Conservation (phyloP, 768 basidiomycete species). For the Pisolithus orientalis region DNA sequence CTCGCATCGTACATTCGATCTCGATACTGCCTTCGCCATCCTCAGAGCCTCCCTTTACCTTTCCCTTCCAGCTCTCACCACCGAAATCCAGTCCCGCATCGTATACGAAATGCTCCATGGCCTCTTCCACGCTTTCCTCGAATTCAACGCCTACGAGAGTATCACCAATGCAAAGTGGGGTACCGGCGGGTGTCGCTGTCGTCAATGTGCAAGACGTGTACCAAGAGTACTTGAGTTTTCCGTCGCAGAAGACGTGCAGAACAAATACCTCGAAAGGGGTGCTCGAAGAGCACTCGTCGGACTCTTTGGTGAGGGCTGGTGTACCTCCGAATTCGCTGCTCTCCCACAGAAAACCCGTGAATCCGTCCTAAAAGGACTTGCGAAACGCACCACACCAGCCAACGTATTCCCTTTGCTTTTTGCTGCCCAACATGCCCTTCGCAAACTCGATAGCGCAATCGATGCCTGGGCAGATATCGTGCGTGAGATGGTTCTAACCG, state of each 20-base stretch:
- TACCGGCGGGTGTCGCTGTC: slow-evolving; percentile 76
- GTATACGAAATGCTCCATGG: slow-evolving; percentile 88
- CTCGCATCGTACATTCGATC: slow-evolving; percentile 88
- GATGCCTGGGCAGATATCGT: slow-evolving; percentile 40
- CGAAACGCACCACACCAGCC: slow-evolving; percentile 56
- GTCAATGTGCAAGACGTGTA: slow-evolving; percentile 74
- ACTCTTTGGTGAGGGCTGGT: slow-evolving; percentile 88
- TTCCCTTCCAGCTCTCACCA: slow-evolving; percentile 59
- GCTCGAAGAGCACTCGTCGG: slow-evolving; percentile 73
- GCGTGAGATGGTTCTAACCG: slow-evolving; percentile 59
- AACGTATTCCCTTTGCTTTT: slow-evolving; percentile 69
- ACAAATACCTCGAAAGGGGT: slow-evolving; percentile 61
- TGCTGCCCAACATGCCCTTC: slow-evolving; percentile 55
- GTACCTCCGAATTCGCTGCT: slow-evolving; percentile 69
- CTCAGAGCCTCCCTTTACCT: slow-evolving; percentile 81
- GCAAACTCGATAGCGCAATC: slow-evolving; percentile 47
- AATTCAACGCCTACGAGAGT: slow-evolving; percentile 72
- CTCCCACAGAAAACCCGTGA: slow-evolving; percentile 63
- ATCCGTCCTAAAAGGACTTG: slow-evolving; percentile 64
- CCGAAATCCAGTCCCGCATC: slow-evolving; percentile 79
- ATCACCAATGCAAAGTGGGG: slow-evolving; percentile 76
- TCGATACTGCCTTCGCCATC: slow-evolving; percentile 87
- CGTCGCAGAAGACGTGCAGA: slow-evolving; percentile 67
- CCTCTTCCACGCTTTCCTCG: slow-evolving; percentile 76
- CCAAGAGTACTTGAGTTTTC: slow-evolving; percentile 85